phyloP scores from a whole-genome alignment of 192 early-diverging fungal genomes.

The Phycomyces blakesleeanus region DNA sequence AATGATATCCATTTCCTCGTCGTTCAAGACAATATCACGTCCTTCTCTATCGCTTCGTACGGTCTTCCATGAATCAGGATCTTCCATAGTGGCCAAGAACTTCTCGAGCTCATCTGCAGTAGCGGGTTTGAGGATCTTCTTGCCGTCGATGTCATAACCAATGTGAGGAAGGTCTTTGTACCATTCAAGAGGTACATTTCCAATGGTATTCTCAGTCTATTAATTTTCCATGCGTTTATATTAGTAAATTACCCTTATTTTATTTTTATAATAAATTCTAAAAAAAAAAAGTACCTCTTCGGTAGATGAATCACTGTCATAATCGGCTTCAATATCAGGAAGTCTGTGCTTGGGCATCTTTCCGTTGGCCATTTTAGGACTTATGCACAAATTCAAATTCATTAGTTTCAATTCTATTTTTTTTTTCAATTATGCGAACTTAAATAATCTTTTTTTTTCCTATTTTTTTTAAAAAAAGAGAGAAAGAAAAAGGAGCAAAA shows the following conservation, averaged over 20 bases:
- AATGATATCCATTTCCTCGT: constrained; percentile 92
- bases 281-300: constrained; percentile 62
- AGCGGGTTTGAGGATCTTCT: constrained; percentile 84
- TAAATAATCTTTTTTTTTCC: constrained; percentile 18
- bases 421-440: too few relatives aligned
- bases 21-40: constrained; percentile 79
- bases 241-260: not conserved
- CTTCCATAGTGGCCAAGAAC: constrained; percentile 88
- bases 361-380: constrained; percentile 27
- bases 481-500: too few relatives aligned
- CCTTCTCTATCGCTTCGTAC: constrained; percentile 80
- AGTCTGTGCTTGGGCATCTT: constrained; percentile 37
- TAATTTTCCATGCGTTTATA: not conserved
- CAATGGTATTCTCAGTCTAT: constrained; percentile 84
- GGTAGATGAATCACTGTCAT: constrained; percentile 88
- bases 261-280: too few relatives aligned
- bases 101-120: constrained; percentile 91
- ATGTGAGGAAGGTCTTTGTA: constrained; percentile 96
- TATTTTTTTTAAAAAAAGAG: constrained; percentile 28
- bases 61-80: constrained; percentile 88
- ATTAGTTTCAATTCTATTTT: too few relatives aligned
- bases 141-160: constrained; percentile 92
- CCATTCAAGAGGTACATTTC: constrained; percentile 96
- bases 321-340: constrained; percentile 90
- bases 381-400: too few relatives aligned